These are phyloP conservation scores for Mycena crocata DNA, from an alignment of 768 basidiomycete genomes.

Conservation along the genomic window DNA sequence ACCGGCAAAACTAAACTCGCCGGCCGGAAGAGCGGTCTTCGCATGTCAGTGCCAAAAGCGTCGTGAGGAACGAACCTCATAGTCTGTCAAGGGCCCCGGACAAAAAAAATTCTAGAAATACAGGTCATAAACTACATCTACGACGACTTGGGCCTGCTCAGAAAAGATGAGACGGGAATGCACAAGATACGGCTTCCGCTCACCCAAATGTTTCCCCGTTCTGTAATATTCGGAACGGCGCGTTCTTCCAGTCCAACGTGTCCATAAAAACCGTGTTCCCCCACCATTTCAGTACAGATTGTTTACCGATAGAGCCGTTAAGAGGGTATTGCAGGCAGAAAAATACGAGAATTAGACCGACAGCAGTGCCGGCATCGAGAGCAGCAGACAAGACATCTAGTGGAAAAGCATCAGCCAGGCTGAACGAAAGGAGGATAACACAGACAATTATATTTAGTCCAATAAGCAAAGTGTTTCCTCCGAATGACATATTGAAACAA, in stretches of 20 bases:
- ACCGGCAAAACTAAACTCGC: no score
- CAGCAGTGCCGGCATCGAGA: conserved; percentile 77
- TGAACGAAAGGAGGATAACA: background rate
- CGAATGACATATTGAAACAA: conserved; percentile 82
- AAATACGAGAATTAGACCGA: conserved; percentile 75
- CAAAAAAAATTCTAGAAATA: conserved; percentile 15
- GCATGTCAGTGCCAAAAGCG: no score
- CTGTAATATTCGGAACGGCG: conserved; percentile 32
- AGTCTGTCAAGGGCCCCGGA: no score
- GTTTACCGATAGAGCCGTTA: conserved; percentile 51
- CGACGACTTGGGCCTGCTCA: conserved; percentile 1
- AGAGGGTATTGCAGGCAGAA: conserved; percentile 67
- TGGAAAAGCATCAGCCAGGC: background rate
- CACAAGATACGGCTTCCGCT: background rate
- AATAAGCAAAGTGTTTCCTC: conserved; percentile 74
- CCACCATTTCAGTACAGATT: conserved; percentile 56
- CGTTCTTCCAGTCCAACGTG: conserved; percentile 41
- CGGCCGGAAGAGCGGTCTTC: no score
- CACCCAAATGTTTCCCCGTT: conserved; percentile 44
- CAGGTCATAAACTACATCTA: conserved; percentile 14
- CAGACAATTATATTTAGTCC: conserved; percentile 84
- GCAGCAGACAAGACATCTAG: conserved; percentile 81
- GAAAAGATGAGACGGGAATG: background rate
- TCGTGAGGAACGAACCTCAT: no score
- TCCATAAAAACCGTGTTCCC: conserved; percentile 46